Evolutionary conservation across 2,329 filamentous ascomycete species (phyloP), one percentile per base, ranked within the genome.

Genomic region (Aspergillus sp.): DNA sequence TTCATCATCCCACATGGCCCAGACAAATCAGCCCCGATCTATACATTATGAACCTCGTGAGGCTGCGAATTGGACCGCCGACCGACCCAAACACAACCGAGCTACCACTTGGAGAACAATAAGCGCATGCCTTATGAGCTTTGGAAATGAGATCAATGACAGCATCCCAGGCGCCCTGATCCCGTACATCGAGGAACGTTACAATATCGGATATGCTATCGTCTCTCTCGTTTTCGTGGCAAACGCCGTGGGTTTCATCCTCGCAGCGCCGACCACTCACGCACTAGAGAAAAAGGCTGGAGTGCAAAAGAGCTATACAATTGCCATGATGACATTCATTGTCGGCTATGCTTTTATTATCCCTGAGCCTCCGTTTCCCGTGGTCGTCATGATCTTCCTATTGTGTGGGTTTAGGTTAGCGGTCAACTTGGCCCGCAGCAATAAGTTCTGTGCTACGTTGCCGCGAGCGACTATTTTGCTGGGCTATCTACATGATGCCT

Each of bases 221-320:
- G 90, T 95, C 2, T 94, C 91, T 2, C 79, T 94, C 42, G 90
- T 96, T 69, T 96, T 95, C 78, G 84, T 95, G 31, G 85, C 88
- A 49, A 90, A 90, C 66, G 90, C 91, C 0, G 64, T 88, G 4
- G 91, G 91, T 16, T 96, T 92, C 77, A 87, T 96, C 69, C 73
- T 83, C 12, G 88, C 89, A 1, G 91, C 91, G 1, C 84, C 88
- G 42, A 81, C 89, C 62, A 83, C 89, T n/a, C 88, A 92, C 67
- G 74, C 77, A 1, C 77, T 92, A 4, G 82, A 87, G 56, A 76
- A 78, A 6, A 83, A 82, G 20, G 75, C 92, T 2, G 90, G 91
- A 7, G 84, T 89, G 52, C 86, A 86, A 4, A 86, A 82, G 65
- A 82, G 86, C 0, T 79, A 92, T 26, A 84, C 87, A 39, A 56